Conservation (phyloP, 805 yeast genomes). For the Candida koratica region DNA sequence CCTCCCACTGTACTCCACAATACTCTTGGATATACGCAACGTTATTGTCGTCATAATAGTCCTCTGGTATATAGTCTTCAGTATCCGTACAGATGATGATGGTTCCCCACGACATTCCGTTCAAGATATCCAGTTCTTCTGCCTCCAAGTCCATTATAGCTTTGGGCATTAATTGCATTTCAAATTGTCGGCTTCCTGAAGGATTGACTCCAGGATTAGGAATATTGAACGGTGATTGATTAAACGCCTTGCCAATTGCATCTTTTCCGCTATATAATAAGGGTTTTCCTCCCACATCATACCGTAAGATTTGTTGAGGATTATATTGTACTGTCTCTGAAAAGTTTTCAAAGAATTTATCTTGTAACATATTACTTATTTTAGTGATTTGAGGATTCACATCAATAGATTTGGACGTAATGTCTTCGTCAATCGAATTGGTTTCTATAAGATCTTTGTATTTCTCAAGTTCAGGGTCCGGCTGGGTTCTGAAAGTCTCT, state of each 20-base stretch:
- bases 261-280: constrained; percentile 67
- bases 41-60: constrained; percentile 49
- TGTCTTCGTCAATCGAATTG: constrained; percentile 31
- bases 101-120: constrained; percentile 98
- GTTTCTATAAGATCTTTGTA: constrained; percentile 50
- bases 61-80: constrained; percentile 56
- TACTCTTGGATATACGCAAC: constrained; percentile 82
- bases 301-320: constrained; percentile 82
- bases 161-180: constrained; percentile 92
- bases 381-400: constrained; percentile 23
- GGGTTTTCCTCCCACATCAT: constrained; percentile 77
- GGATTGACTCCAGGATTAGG: constrained; percentile 65
- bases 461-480: constrained; percentile 49
- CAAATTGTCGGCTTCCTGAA: constrained; percentile 60
- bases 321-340: constrained; percentile 72
- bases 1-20: constrained; percentile 87
- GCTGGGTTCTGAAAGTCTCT: constrained; percentile 57
- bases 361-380: constrained; percentile 50
- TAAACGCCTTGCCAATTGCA: constrained; percentile 37
- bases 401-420: constrained; percentile 6
- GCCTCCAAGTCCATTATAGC: constrained; percentile 78
- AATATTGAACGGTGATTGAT: constrained; percentile 21
- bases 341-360: constrained; percentile 75
- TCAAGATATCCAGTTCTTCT: constrained; percentile 24
- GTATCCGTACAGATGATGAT: constrained; percentile 75